Evolutionary conservation across 805 yeast species (phyloP).

Genomic region (Saccharomycopsis babjevae): DNA sequence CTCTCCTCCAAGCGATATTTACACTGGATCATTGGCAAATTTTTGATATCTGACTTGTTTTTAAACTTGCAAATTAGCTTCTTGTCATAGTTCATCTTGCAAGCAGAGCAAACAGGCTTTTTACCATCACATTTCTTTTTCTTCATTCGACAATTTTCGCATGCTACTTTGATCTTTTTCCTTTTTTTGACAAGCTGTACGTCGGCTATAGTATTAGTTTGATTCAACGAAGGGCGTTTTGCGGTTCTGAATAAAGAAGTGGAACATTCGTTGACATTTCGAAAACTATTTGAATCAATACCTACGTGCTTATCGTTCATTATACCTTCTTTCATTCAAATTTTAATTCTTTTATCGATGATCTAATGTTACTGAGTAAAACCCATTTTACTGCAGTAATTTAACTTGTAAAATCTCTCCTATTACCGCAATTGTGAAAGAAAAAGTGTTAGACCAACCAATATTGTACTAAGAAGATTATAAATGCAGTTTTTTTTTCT

Average conservation of each 20-base stretch:
- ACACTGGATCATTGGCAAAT: neutral
- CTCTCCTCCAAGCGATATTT: neutral
- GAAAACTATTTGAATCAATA: neutral
- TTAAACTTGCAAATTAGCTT: neutral
- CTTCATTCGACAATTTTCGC: slow-evolving; percentile 15
- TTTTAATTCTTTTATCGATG: no score
- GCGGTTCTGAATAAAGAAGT: neutral
- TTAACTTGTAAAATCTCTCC: no score
- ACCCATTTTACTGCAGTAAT: neutral
- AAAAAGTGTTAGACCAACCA: no score
- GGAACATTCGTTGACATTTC: neutral
- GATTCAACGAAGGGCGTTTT: neutral
- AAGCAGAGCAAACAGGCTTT: slow-evolving; percentile 13
- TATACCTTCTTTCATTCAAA: neutral
- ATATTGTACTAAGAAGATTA: no score
- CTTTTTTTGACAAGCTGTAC: neutral
- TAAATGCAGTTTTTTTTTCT: no score
- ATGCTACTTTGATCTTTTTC: slow-evolving; percentile 13
- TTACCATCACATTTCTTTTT: slow-evolving; percentile 16
- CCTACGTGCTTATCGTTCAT: neutral
- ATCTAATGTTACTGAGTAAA: neutral
- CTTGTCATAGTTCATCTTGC: slow-evolving; percentile 11
- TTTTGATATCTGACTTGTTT: neutral
- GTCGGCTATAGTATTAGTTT: neutral
- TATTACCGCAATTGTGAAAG: no score